Evolutionary conservation across 192 early-diverging fungal genomes (phyloP), one percentile per base, ranked within the genome.

Genomic region (Powellomyces hirtus): DNA sequence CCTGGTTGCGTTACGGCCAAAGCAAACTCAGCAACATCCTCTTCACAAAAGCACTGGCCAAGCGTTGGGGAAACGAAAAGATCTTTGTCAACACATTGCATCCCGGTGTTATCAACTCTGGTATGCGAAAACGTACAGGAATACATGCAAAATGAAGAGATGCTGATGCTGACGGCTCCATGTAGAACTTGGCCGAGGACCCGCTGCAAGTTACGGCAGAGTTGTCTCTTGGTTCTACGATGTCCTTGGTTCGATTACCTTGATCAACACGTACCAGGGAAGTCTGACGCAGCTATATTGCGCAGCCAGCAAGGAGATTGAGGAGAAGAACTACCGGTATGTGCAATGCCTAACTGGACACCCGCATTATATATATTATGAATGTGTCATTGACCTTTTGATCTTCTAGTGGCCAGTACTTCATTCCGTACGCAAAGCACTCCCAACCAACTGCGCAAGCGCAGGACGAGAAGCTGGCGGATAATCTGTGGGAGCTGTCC

Each of bases 401-500:
- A n/a, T n/a, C n/a, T n/a, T 63, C 20, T 55, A 70, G 66, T 20
- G 73, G 53, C 20, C 24, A 72, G 62, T 83, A 77, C 61, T 78
- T 83, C 62, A 65, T 75, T 3, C 78, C 81, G 1, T 56, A 59
- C 22, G 77, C 66, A 29, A 50, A 36, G 40, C 18, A 69, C 27
- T 62, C 56, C 0, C 56, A 67, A 44, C 64, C 72, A n/a, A 70
- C 38, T 22, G 61, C 68, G 29, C 38, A 55, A 14, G 75, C 72
- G 14, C 38, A 49, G 49, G 68, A 79, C 59, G 70, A 77, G 29
- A 38, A 14, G 35, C 46, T 72, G 36, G 74, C 70, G 22, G 60
- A 70, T 20, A 64, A 77, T 49, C 72, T 78, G 16, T 82, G 81
- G 81, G 67, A 66, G 4, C 74, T 63, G 66, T 64, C 75, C 38